Conservation (phyloP, 108 stramenopile genomes). For the Nitzschia palea region DNA sequence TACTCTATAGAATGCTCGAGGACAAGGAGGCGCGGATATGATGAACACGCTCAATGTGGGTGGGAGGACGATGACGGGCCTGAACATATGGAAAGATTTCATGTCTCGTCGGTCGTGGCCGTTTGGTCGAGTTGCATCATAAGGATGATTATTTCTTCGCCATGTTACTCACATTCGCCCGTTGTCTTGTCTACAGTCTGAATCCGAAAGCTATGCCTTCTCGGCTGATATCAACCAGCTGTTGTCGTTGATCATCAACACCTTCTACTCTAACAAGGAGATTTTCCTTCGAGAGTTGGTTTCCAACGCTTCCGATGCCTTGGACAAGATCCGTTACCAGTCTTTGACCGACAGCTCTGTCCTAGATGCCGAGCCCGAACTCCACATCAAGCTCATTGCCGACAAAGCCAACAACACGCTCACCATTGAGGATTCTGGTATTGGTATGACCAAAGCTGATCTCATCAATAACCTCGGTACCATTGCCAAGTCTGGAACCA, state of each 20-base stretch:
- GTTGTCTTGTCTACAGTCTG: constrained; percentile 28
- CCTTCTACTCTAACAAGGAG: constrained; percentile 99
- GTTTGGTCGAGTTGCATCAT: too few species aligned
- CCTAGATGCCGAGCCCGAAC: constrained; percentile 92
- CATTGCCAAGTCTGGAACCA: constrained; percentile 99
- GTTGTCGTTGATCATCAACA: constrained; percentile 98
- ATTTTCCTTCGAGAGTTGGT: constrained; percentile 99
- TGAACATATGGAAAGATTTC: too few species aligned
- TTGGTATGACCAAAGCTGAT: constrained; percentile 99
- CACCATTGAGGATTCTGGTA: constrained; percentile 98
- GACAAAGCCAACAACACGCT: constrained; percentile 99
- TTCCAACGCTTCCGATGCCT: constrained; percentile 96
- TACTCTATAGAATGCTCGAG: too few species aligned
- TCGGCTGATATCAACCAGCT: constrained; percentile 99
- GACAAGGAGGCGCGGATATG: too few species aligned
- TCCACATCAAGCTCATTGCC: constrained; percentile 97
- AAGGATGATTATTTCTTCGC: background rate
- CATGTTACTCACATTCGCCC: background rate
- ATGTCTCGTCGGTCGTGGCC: too few species aligned
- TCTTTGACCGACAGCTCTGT: constrained; percentile 94
- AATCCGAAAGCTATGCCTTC: constrained; percentile 98
- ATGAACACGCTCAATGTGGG: too few species aligned
- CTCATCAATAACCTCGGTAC: constrained; percentile 99
- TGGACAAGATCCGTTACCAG: constrained; percentile 99
- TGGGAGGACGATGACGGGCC: too few species aligned